Conservation (phyloP, 805 yeast species). For the Candida orba region DNA sequence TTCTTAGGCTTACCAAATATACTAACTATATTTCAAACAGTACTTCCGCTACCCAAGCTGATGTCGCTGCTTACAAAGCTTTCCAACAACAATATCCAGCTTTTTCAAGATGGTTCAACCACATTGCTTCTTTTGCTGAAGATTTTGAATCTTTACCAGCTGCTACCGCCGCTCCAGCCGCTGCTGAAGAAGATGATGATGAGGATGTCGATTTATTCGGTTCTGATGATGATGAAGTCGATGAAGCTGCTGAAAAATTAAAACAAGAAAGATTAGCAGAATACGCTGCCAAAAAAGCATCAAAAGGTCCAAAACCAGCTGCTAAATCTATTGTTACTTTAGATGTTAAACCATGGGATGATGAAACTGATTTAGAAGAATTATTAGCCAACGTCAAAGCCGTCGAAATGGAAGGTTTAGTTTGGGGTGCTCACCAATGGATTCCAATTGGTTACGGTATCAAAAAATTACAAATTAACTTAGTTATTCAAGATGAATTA, state of each 20-base stretch:
- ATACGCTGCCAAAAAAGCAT: constrained; percentile 96
- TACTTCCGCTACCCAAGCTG: constrained; percentile 90
- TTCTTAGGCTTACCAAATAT: not conserved
- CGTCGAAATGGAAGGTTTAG: constrained; percentile 85
- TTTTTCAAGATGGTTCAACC: constrained; percentile 98
- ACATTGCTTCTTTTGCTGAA: constrained; percentile 87
- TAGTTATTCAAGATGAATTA: constrained; percentile 95
- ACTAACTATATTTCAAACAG: constrained; percentile 33
- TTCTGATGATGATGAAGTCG: constrained; percentile 85
- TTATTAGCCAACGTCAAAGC: constrained; percentile 80
- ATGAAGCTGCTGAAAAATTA: constrained; percentile 94
- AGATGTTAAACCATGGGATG: constrained; percentile 99
- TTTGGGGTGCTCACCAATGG: constrained; percentile 97
- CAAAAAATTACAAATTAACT: constrained; percentile 97
- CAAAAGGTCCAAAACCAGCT: constrained; percentile 96
- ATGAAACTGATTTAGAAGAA: constrained; percentile 92
- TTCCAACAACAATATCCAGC: constrained; percentile 88
- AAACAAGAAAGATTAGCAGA: constrained; percentile 97
- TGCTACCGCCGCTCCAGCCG: constrained; percentile 53
- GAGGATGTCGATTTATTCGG: constrained; percentile 92
- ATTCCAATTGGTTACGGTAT: constrained; percentile 99
- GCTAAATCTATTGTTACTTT: constrained; percentile 96
- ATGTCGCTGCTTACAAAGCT: constrained; percentile 89
- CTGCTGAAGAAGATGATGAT: constrained; percentile 72
- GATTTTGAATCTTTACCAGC: constrained; percentile 82